Evolutionary conservation across 179 eudicot species (phyloP).

Genomic region (Spergularia azorica): DNA sequence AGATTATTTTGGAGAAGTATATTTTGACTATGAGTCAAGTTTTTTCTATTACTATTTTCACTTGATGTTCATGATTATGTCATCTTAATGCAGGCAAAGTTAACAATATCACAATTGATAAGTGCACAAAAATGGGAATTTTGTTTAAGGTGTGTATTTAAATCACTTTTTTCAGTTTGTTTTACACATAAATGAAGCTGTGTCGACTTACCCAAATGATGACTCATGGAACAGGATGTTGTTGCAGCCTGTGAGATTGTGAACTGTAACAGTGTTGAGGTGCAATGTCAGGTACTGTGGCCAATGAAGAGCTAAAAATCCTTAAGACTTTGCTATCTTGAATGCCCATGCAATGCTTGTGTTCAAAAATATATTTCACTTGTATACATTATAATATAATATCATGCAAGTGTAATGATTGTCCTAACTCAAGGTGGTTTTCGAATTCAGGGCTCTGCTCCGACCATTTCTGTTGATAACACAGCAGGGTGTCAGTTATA

Average conservation of each 20-base stretch:
- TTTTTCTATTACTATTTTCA: neutral
- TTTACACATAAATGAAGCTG: conserved; percentile 2
- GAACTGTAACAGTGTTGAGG: conserved; percentile 87
- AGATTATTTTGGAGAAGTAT: neutral
- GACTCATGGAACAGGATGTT: conserved; percentile 63
- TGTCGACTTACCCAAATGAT: conserved; percentile 14
- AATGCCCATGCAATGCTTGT: neutral
- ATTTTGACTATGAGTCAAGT: neutral
- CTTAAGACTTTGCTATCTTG: no score
- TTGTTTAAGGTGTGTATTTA: conserved; percentile 66
- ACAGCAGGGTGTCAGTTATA: conserved; percentile 93
- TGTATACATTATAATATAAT: neutral
- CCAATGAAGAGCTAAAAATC: neutral
- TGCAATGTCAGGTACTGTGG: conserved; percentile 84
- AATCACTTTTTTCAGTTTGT: conserved; percentile 1
- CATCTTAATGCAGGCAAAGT: conserved; percentile 70
- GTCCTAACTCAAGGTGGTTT: conserved; percentile 19
- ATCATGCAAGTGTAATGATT: neutral
- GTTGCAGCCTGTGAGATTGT: conserved; percentile 99
- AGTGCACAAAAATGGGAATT: conserved; percentile 91
- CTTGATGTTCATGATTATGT: conserved; percentile 12
- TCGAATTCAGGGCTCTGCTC: conserved; percentile 78
- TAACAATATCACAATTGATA: conserved; percentile 91
- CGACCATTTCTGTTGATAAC: conserved; percentile 93
- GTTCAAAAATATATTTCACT: no score